Evolutionary conservation across 2,329 filamentous ascomycete genomes (phyloP), one percentile per base, ranked within the genome.

Genomic region (Aspergillus tamarii): DNA sequence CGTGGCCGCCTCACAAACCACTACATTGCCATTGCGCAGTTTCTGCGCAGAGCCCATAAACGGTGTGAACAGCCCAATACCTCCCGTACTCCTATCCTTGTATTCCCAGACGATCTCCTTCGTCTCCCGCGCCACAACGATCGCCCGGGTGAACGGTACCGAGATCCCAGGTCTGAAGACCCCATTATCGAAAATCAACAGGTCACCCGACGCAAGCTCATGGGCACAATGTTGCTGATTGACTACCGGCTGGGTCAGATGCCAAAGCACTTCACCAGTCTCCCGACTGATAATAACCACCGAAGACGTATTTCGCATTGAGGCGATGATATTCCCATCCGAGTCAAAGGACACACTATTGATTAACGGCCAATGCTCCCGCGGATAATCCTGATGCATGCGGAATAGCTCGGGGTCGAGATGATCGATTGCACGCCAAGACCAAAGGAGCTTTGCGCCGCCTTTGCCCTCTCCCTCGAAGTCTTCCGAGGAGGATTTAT

Each of bases 1-100:
- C 62, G 78, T 78, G 1, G 76, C 80, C 45, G 76, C 78, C 68
- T 83, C 81, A 26, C 77, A 81, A 7, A 83, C 64, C 58, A 83
- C 59, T 0, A 80, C 80, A 64, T 83, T 83, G 10, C 80, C 80
- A 57, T 78, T 80, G 11, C 43, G 48, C 19, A 83, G 65, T 16
- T 77, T 69, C 67, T 83, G 81, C 9, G 81, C 81, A 56, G 77
- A 77, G 23, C 81, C 81, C 81, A 83, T 83, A 59, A 83, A 83
- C 0, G 81, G 80, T 0, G 78, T 82, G 69, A 82, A 83, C 67
- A 82, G 81, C 7, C 72, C 74, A 58, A 80, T 69, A 7, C 76
- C 75, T 46, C 76, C 73, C 2, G 73, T 70, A 11, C 69, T 73
- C 1, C 59, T 69, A 61, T 83, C 81, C 10, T 72, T 72, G 56